These are phyloP conservation scores for Boletus edulis DNA, from an alignment of 768 basidiomycete species.

Conservation along the genomic window DNA sequence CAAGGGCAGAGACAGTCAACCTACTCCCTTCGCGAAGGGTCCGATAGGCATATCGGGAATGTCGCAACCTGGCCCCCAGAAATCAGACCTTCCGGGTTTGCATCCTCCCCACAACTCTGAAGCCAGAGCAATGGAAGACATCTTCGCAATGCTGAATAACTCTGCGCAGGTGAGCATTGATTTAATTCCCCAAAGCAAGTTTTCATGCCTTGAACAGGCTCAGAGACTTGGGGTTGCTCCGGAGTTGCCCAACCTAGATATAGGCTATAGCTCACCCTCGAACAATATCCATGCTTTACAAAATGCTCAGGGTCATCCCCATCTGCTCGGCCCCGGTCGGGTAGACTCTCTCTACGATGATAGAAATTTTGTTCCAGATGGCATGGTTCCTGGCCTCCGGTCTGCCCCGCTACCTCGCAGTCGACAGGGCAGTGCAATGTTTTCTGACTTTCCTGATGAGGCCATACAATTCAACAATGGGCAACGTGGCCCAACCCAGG, in stretches of 20 bases:
- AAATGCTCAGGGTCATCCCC: constrained; percentile 41
- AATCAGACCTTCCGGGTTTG: constrained; percentile 42
- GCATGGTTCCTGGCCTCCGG: constrained; percentile 82
- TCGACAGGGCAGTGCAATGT: constrained; percentile 53
- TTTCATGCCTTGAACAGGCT: constrained; percentile 22
- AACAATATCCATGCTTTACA: constrained; percentile 38
- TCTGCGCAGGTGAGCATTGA: constrained; percentile 61
- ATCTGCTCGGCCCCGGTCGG: constrained; percentile 42
- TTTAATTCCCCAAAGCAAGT: not conserved
- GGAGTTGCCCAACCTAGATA: constrained; percentile 24
- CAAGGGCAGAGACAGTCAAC: constrained; percentile 49
- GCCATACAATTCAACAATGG: constrained; percentile 55
- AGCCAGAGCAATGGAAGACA: constrained; percentile 69
- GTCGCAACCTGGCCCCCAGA: constrained; percentile 46
- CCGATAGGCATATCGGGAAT: constrained; percentile 40
- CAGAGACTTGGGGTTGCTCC: constrained; percentile 25
- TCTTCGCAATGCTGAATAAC: constrained; percentile 77
- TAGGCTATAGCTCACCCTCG: constrained; percentile 22
- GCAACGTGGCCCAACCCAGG: constrained; percentile 56
- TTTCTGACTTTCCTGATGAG: constrained; percentile 65
- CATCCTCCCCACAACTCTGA: constrained; percentile 42
- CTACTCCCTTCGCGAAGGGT: constrained; percentile 35
- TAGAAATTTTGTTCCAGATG: constrained; percentile 77
- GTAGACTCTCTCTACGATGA: constrained; percentile 75
- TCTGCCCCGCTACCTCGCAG: constrained; percentile 59